Conservation (phyloP, 75 land plant genomes). For the Cryptomeria japonica region DNA sequence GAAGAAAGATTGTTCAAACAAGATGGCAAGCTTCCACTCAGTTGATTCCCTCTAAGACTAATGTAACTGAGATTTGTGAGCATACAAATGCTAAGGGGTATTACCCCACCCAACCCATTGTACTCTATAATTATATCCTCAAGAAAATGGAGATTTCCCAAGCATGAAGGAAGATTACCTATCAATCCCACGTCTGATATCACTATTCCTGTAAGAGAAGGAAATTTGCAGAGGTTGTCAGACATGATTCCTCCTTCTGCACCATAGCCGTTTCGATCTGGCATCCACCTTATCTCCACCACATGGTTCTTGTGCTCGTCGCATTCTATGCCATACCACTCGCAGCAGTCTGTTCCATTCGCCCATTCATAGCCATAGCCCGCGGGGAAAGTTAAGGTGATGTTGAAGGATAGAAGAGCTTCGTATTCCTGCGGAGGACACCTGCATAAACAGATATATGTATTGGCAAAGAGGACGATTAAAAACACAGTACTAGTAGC, state of each 20-base stretch:
- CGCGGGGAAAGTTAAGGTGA: neutral
- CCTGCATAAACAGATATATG: neutral
- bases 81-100: constrained; percentile 2
- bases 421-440: constrained; percentile 13
- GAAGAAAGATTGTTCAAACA: neutral
- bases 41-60: constrained; percentile 1
- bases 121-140: neutral
- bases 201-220: neutral
- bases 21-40: constrained; percentile 23
- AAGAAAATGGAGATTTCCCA: neutral
- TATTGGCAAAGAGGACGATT: no score
- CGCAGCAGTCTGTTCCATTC: neutral
- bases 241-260: neutral
- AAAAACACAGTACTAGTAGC: no score
- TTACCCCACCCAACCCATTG: neutral
- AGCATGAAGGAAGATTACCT: neutral
- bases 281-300: neutral
- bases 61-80: constrained; percentile 13
- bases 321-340: neutral
- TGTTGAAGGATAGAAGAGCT: neutral
- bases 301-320: neutral
- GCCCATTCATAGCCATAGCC: neutral
- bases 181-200: neutral
- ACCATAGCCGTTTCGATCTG: no score
- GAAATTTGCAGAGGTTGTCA: neutral